phyloP scores from a whole-genome alignment of 495 filamentous ascomycete genomes.

The Venustampulla echinocandica region DNA sequence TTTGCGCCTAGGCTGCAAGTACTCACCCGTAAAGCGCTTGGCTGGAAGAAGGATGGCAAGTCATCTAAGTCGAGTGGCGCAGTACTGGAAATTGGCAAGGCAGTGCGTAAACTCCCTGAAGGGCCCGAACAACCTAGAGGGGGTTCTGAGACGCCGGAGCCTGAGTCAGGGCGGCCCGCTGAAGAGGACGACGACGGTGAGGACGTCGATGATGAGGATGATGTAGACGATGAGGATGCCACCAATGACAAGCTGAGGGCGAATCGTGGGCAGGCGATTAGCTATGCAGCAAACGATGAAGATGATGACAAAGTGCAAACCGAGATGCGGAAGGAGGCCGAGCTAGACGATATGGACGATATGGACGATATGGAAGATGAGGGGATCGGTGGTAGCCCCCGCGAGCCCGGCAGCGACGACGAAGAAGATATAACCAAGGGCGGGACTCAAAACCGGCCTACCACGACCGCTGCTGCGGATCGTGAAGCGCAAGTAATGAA shows the following conservation, averaged over 20 bases:
- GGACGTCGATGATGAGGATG: constrained; percentile 59
- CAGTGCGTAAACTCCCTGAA: constrained; percentile 60
- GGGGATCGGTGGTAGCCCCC: constrained; percentile 44
- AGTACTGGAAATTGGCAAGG: constrained; percentile 73
- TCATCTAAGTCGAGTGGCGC: constrained; percentile 47
- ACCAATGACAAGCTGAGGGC: constrained; percentile 66
- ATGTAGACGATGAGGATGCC: constrained; percentile 78
- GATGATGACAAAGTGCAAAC: constrained; percentile 71
- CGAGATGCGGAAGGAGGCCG: constrained; percentile 44
- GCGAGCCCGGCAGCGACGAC: constrained; percentile 36
- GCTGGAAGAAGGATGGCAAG: constrained; percentile 62
- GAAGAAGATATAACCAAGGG: constrained; percentile 23
- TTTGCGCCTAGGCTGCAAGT: constrained; percentile 63
- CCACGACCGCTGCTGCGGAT: constrained; percentile 29
- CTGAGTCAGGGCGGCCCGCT: no score
- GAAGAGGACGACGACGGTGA: constrained; percentile 37
- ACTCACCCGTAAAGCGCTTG: constrained; percentile 64
- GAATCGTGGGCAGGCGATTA: constrained; percentile 69
- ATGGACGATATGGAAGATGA: constrained; percentile 44
- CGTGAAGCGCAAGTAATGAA: constrained; percentile 61
- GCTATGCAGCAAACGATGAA: constrained; percentile 86
- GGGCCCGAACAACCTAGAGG: constrained; percentile 27
- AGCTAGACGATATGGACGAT: constrained; percentile 39
- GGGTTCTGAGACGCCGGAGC: background rate
- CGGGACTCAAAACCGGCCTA: constrained; percentile 18